Percentiles rank a stretch among this genome's conserved stretches.
phyloP scores from a whole-genome alignment of 352 stramenopile species.

The Globisporangium uncinulatum region DNA sequence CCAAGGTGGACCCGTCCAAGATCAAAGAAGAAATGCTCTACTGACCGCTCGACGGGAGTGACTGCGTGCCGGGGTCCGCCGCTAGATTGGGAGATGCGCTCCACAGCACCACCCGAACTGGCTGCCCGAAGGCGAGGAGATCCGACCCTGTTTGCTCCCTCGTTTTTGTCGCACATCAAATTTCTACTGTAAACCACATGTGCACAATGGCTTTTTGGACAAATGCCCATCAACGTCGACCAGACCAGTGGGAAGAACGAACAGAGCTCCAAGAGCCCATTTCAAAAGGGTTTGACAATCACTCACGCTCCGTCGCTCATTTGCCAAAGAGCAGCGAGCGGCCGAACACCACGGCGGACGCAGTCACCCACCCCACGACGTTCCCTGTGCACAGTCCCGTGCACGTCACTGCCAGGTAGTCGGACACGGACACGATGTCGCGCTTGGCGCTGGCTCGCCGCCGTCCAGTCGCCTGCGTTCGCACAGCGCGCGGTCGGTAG shows the following conservation, averaged over 20 bases:
- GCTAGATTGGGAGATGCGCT: no score
- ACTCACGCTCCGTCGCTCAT: background rate
- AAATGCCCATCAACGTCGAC: background rate
- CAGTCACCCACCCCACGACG: conserved; percentile 47
- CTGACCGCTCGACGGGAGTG: conserved; percentile 24
- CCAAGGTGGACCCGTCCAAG: conserved; percentile 92
- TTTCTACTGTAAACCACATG: no score
- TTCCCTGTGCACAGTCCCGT: conserved; percentile 59
- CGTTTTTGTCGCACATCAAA: no score
- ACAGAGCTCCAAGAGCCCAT: background rate
- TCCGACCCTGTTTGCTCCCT: no score
- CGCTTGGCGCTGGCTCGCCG: conserved; percentile 15
- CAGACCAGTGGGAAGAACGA: background rate
- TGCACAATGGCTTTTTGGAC: no score
- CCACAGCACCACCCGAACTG: no score
- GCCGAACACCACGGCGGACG: conserved; percentile 49
- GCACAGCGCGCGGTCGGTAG: conserved; percentile 15
- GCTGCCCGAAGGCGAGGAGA: no score
- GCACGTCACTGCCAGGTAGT: conserved; percentile 62
- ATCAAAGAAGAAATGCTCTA: conserved; percentile 90
- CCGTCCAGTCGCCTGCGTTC: conserved; percentile 5
- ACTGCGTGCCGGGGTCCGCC: background rate
- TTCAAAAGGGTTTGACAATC: background rate
- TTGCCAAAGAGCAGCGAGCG: conserved; percentile 42
- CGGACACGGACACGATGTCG: conserved; percentile 59